Evolutionary conservation across 1,284 basidiomycete species (phyloP).

Genomic region (Cystobasidiaceae sp.): DNA sequence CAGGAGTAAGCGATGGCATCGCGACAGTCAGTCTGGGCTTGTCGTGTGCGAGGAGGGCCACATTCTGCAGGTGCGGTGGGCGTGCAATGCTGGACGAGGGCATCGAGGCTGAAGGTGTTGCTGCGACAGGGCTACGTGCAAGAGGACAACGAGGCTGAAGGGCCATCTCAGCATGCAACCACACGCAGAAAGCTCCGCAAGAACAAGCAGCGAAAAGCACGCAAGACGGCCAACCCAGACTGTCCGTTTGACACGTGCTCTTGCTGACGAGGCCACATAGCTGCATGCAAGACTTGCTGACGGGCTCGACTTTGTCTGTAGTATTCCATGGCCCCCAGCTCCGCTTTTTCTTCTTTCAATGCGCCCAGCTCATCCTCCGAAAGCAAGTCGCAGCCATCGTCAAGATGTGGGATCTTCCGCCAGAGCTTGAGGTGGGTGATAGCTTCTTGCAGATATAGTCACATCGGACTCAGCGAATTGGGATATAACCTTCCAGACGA

Average conservation of each 20-base stretch:
- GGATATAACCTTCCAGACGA: not conserved
- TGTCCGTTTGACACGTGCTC: not conserved
- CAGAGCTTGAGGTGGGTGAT: slow-evolving; percentile 27
- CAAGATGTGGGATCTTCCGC: slow-evolving; percentile 17
- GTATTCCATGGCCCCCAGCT: slow-evolving; percentile 24
- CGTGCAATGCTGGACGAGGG: not conserved
- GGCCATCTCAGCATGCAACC: not conserved
- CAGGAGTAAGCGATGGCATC: slow-evolving; percentile 36
- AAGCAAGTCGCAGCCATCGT: slow-evolving; percentile 23
- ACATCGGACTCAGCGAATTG: not conserved
- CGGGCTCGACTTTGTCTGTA: not conserved
- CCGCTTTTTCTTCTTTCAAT: slow-evolving; percentile 27
- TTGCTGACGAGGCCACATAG: not conserved
- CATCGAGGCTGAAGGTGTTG: not conserved
- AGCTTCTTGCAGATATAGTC: not conserved
- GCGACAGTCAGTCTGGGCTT: slow-evolving; percentile 36
- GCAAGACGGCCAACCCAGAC: slow-evolving; percentile 21
- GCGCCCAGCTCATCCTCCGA: slow-evolving; percentile 29
- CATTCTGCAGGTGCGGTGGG: slow-evolving; percentile 32
- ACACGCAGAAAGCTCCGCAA: slow-evolving; percentile 21
- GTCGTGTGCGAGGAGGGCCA: slow-evolving; percentile 42
- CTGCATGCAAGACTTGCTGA: not conserved
- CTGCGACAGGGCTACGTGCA: slow-evolving; percentile 24
- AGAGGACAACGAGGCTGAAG: slow-evolving; percentile 31
- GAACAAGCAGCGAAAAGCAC: slow-evolving; percentile 21